phyloP scores from a whole-genome alignment of 139 green algal species.

The Pseudopediastrum boryanum region DNA sequence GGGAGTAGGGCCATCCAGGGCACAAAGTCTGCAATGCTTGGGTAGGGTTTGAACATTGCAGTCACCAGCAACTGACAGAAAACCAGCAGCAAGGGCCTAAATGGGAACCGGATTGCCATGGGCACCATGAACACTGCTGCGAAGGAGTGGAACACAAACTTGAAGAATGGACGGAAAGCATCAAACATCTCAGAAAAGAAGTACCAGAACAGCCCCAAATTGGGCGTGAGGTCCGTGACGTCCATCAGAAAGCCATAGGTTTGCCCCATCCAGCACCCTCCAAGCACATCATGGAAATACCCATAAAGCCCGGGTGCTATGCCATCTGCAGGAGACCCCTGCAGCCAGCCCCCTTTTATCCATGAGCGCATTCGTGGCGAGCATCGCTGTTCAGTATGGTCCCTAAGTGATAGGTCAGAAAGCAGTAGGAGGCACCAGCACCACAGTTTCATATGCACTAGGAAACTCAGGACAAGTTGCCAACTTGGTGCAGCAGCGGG shows the following conservation, averaged over 20 bases:
- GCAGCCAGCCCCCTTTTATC: not conserved
- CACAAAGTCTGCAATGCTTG: conserved; percentile 60
- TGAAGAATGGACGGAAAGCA: conserved; percentile 55
- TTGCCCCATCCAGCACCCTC: conserved; percentile 5
- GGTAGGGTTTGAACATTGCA: conserved; percentile 69
- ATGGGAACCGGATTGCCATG: conserved; percentile 58
- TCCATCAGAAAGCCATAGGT: conserved; percentile 46
- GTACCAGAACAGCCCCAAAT: conserved; percentile 81
- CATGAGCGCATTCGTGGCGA: not conserved
- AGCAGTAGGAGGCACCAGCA: conserved; percentile 1
- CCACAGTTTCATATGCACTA: not conserved
- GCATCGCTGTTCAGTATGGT: not conserved
- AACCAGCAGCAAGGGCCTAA: conserved; percentile 56
- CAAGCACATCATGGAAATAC: not conserved
- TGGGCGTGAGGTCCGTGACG: conserved; percentile 67
- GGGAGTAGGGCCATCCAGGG: conserved; percentile 63
- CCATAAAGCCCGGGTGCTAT: not conserved
- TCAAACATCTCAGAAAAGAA: conserved; percentile 79
- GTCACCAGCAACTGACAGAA: conserved; percentile 56
- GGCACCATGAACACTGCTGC: conserved; percentile 50
- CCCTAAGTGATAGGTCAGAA: conserved; percentile 34
- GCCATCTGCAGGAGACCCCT: not conserved
- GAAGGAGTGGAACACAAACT: conserved; percentile 62
- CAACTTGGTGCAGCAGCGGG: not conserved
- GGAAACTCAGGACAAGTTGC: not conserved